phyloP scores from a whole-genome alignment of 345 rosid species.

The Lepidium africanum region DNA sequence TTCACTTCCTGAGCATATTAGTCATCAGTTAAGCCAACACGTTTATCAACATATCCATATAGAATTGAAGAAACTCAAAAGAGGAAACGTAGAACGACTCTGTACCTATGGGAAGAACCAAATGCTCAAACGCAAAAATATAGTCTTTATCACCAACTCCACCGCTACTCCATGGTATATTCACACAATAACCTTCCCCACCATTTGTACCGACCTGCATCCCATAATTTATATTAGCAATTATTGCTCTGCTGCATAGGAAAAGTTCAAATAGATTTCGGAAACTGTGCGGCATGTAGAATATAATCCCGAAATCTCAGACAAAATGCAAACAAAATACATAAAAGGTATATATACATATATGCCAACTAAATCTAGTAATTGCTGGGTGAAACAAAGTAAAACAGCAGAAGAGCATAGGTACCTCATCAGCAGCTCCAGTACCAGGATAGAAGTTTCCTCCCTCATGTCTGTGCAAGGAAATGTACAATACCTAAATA shows the following conservation, averaged over 20 bases:
- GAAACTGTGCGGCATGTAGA: neutral
- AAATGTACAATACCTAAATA: slow-evolving; percentile 74
- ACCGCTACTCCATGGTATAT: slow-evolving; percentile 94
- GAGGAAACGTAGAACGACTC: neutral
- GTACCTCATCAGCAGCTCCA: slow-evolving; percentile 84
- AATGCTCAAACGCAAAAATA: slow-evolving; percentile 78
- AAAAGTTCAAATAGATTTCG: neutral
- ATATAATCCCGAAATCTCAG: neutral
- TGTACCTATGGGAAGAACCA: slow-evolving; percentile 88
- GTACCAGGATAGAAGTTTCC: slow-evolving; percentile 92
- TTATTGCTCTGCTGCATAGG: neutral
- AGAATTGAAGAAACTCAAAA: slow-evolving; percentile 2
- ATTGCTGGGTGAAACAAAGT: neutral
- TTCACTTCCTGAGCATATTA: slow-evolving; percentile 2
- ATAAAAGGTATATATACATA: neutral
- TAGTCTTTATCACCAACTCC: slow-evolving; percentile 97
- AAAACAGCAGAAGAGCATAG: slow-evolving; percentile 1
- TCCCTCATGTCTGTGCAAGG: slow-evolving; percentile 91
- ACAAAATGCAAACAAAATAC: neutral
- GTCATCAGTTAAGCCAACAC: neutral
- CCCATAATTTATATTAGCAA: slow-evolving; percentile 5
- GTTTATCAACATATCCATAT: neutral
- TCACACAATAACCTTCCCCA: slow-evolving; percentile 92
- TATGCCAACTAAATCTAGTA: neutral
- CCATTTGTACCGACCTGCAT: slow-evolving; percentile 75